These are phyloP conservation scores for Arthonia radiata DNA, from an alignment of 495 filamentous ascomycete genomes.

Conservation along the genomic window DNA sequence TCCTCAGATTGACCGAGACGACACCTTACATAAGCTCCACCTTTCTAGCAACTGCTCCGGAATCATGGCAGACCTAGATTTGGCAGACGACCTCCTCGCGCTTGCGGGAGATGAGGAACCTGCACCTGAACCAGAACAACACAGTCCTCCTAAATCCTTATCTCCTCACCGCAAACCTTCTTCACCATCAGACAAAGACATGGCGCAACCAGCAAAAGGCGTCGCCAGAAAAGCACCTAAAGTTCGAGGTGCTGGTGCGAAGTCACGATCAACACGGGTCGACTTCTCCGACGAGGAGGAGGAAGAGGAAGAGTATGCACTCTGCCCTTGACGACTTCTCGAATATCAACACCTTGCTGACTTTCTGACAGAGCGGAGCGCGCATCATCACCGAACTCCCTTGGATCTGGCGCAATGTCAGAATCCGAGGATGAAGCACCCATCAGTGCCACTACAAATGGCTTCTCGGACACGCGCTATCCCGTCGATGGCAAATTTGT, in stretches of 20 bases:
- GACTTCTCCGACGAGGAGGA: constrained; percentile 55
- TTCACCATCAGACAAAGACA: constrained; percentile 8
- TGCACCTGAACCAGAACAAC: constrained; percentile 26
- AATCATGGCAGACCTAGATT: constrained; percentile 47
- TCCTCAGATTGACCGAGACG: too few relatives aligned
- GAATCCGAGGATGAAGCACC: constrained; percentile 58
- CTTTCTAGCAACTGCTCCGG: constrained; percentile 1
- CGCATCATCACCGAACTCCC: constrained; percentile 41
- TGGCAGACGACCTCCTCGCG: constrained; percentile 50
- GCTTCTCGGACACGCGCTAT: constrained; percentile 38
- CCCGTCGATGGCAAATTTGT: constrained; percentile 75
- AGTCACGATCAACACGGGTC: constrained; percentile 17
- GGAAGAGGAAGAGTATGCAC: constrained; percentile 43
- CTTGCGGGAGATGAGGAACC: constrained; percentile 41
- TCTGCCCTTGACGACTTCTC: constrained; percentile 1
- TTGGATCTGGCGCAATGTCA: constrained; percentile 67
- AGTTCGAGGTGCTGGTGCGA: constrained; percentile 15
- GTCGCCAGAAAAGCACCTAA: constrained; percentile 18
- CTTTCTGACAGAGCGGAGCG: too few relatives aligned
- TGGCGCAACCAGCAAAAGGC: constrained; percentile 13
- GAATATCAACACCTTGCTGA: constrained; percentile 28
- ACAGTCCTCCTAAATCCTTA: background rate
- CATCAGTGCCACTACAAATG: constrained; percentile 20
- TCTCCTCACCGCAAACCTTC: constrained; percentile 6
- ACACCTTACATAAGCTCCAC: too few relatives aligned